Evolutionary conservation across 2,329 filamentous ascomycete genomes (phyloP).

Genomic region (Diaporthe sp.): DNA sequence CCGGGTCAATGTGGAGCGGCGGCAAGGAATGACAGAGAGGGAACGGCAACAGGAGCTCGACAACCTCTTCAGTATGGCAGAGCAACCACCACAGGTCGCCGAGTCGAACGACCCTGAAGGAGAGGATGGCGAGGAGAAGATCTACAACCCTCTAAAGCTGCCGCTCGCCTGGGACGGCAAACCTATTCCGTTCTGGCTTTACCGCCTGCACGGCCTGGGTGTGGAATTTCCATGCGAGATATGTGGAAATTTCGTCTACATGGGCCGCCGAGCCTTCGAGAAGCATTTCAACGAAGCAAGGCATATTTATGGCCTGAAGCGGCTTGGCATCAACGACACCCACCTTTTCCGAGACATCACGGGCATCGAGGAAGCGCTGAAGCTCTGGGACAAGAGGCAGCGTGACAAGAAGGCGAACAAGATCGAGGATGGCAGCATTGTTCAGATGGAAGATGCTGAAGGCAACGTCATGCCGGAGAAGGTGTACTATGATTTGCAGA

Average conservation of each 20-base stretch:
- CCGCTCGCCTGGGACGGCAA: slow-evolving; percentile 98
- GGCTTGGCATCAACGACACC: slow-evolving; percentile 92
- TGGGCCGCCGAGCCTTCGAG: slow-evolving; percentile 94
- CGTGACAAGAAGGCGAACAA: slow-evolving; percentile 84
- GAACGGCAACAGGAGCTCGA: slow-evolving; percentile 96
- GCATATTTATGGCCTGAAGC: slow-evolving; percentile 94
- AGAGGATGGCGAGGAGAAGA: slow-evolving; percentile 84
- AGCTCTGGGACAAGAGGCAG: slow-evolving; percentile 94
- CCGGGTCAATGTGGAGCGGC: slow-evolving; percentile 93
- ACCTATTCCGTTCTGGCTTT: slow-evolving; percentile 98
- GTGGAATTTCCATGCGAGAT: slow-evolving; percentile 97
- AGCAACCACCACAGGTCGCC: slow-evolving; percentile 58
- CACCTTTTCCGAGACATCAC: slow-evolving; percentile 95
- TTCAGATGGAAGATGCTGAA: slow-evolving; percentile 98
- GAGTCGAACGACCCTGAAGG: slow-evolving; percentile 78
- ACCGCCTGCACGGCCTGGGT: slow-evolving; percentile 94
- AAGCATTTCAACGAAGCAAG: slow-evolving; percentile 98
- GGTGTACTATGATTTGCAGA: slow-evolving; percentile 95
- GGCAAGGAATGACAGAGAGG: slow-evolving; percentile 96
- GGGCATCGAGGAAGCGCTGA: slow-evolving; percentile 88
- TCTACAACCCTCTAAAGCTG: slow-evolving; percentile 97
- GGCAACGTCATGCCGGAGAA: slow-evolving; percentile 99
- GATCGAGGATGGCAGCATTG: slow-evolving; percentile 83
- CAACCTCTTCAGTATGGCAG: slow-evolving; percentile 76
- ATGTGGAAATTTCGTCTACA: slow-evolving; percentile 99